These are phyloP conservation scores for Metschnikowia chrysomelidarum DNA, from an alignment of 805 yeast genomes.

Conservation along the genomic window DNA sequence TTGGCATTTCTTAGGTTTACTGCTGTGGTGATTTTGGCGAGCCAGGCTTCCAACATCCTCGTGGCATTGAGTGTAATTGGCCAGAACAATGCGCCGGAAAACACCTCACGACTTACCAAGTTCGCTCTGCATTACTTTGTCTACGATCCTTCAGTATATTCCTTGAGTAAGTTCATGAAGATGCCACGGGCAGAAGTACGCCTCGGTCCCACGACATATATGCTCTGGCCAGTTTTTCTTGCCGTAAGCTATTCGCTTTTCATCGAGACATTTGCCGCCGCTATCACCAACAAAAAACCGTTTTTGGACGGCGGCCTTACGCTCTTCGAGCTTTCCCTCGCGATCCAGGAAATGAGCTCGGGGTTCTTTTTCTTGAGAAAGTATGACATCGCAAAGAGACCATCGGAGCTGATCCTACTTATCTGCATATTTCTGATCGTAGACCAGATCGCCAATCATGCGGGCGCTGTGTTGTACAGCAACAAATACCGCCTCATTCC, in stretches of 20 bases:
- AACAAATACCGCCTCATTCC: slow-evolving; percentile 61
- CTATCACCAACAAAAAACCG: slow-evolving; percentile 53
- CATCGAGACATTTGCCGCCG: slow-evolving; percentile 62
- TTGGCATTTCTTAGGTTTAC: slow-evolving; percentile 27
- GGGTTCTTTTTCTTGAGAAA: slow-evolving; percentile 27
- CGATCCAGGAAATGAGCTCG: slow-evolving; percentile 68
- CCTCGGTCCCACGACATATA: slow-evolving; percentile 50
- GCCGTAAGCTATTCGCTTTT: slow-evolving; percentile 61
- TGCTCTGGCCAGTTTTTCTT: slow-evolving; percentile 58
- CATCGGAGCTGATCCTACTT: slow-evolving; percentile 50
- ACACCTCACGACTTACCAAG: slow-evolving; percentile 12
- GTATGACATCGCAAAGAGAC: slow-evolving; percentile 28
- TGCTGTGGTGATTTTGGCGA: slow-evolving; percentile 25
- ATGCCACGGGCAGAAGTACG: slow-evolving; percentile 28
- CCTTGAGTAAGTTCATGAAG: slow-evolving; percentile 27
- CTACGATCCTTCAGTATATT: slow-evolving; percentile 17
- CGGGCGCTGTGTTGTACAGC: slow-evolving; percentile 53
- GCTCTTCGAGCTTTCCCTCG: slow-evolving; percentile 70
- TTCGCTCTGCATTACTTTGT: slow-evolving; percentile 8
- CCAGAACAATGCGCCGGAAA: slow-evolving; percentile 5
- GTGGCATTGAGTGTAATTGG: slow-evolving; percentile 30
- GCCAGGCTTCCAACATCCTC: slow-evolving; percentile 28
- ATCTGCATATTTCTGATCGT: slow-evolving; percentile 55
- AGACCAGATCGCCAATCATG: slow-evolving; percentile 61
- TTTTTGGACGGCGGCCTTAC: slow-evolving; percentile 67